Evolutionary conservation across 1,284 basidiomycete genomes (phyloP), one percentile per base, ranked within the genome.

Genomic region (Somion occarium): DNA sequence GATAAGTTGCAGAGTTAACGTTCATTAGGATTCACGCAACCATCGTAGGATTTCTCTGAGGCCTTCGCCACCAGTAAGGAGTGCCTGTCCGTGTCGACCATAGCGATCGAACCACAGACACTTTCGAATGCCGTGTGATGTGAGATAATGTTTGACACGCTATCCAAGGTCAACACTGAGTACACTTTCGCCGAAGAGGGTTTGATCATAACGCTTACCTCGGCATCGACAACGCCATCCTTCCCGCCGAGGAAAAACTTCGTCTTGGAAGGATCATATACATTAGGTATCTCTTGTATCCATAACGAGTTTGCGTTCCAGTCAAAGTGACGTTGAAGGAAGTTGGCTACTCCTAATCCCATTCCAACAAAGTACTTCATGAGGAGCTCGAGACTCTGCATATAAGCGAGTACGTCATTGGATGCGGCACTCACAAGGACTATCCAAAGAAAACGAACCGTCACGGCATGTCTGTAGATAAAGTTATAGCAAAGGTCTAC

Each of bases 301-400:
- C 88, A 95, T 12, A 96, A 73, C 5, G 89, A 85, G 64, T 96
- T 96, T n/a, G 87, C 82, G 25, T 82, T 76, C 92, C 91, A 94
- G 61, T 88, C 85, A 63, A 92, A 93, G 63, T 90, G 80, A 15
- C 91, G 78, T 61, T 88, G 87, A 44, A 96, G 76, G 54, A 91
- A 81, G 66, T 93, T 88, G 12, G 90, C 88, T 49, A 91, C 83
- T 12, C 93, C 93, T 3, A 94, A 71, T 66, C 96, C 93, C 22
- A 82, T 81, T 25, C 85, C 84, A 51, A 94, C 85, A 60, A 94
- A 94, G 67, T 92, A 96, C 46, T 84, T 82, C 74, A 93, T 83
- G 44, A 94, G 59, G 15, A 93, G 73, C 56, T 94, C 86, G 41
- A 91, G 67, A 3, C 83, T 85, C n/a, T n/a, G n/a, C n/a, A n/a